These are phyloP conservation scores for Apiotrichum veenhuisii DNA, from an alignment of 1,284 basidiomycete genomes.

Conservation along the genomic window DNA sequence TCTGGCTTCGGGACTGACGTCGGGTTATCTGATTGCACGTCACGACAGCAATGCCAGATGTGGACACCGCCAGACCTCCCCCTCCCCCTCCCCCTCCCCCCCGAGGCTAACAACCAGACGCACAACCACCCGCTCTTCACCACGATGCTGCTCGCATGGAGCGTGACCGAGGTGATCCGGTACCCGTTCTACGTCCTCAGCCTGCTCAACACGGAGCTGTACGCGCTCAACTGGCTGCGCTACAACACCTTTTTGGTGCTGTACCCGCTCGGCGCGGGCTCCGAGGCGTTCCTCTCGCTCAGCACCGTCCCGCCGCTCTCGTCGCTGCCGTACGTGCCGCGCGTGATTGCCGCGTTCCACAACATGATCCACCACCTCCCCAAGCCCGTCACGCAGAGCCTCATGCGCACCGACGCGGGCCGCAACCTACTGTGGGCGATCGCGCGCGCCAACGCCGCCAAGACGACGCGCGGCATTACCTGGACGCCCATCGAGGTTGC, in stretches of 20 bases:
- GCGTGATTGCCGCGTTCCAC: constrained; percentile 23
- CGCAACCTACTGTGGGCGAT: constrained; percentile 32
- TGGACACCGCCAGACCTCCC: no score
- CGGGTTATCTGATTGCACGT: no score
- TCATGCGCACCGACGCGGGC: constrained; percentile 29
- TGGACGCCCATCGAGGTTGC: constrained; percentile 53
- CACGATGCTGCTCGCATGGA: constrained; percentile 92
- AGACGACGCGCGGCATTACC: background rate
- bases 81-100: background rate
- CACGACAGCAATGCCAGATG: no score
- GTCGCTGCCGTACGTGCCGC: constrained; percentile 38
- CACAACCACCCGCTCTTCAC: constrained; percentile 76
- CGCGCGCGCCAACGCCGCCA: constrained; percentile 25
- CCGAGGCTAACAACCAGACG: constrained; percentile 53
- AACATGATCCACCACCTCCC: constrained; percentile 19
- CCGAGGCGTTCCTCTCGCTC: constrained; percentile 81
- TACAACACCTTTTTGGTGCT: constrained; percentile 92
- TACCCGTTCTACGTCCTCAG: constrained; percentile 83
- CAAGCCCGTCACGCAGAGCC: constrained; percentile 20
- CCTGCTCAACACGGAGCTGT: constrained; percentile 56
- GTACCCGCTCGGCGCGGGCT: constrained; percentile 86
- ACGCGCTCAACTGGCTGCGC: constrained; percentile 51
- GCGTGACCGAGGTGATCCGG: constrained; percentile 83
- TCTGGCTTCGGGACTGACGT: no score
- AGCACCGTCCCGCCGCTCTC: constrained; percentile 64